Evolutionary conservation across 2,329 filamentous ascomycete genomes (phyloP).

Genomic region (Sporothrix schenckii): DNA sequence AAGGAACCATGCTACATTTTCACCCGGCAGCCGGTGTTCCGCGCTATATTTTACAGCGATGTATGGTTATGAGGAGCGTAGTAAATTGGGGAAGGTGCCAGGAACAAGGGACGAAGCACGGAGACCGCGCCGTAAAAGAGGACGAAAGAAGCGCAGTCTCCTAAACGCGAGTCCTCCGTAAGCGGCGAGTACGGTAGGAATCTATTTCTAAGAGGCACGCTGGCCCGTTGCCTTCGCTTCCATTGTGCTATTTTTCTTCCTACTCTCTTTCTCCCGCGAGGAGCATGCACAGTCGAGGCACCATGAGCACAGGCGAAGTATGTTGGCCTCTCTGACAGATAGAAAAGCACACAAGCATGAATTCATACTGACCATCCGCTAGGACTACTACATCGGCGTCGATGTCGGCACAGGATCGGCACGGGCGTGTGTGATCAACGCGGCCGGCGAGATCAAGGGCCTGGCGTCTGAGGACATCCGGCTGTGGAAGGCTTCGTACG

Average conservation of each 20-base stretch:
- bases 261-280: not conserved
- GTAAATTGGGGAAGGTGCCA: slow-evolving; percentile 16
- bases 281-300: not conserved
- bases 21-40: not conserved
- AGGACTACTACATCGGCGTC: slow-evolving; percentile 76
- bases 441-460: slow-evolving; percentile 81
- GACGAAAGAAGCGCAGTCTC: slow-evolving; percentile 13
- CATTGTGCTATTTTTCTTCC: not conserved
- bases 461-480: slow-evolving; percentile 75
- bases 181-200: not conserved
- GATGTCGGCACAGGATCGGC: slow-evolving; percentile 97
- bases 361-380: not conserved
- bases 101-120: not conserved
- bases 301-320: slow-evolving; percentile 15
- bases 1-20: not conserved
- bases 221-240: not conserved
- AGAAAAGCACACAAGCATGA: not conserved
- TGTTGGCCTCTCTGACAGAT: not conserved
- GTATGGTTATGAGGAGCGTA: not conserved
- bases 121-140: slow-evolving; percentile 1
- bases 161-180: not conserved
- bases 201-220: not conserved
- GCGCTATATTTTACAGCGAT: slow-evolving; percentile 11
- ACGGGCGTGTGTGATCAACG: slow-evolving; percentile 92
- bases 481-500: slow-evolving; percentile 75